These are phyloP conservation scores for Eimeria mitis DNA, from an alignment of 169 alveolate species.

Conservation along the genomic window DNA sequence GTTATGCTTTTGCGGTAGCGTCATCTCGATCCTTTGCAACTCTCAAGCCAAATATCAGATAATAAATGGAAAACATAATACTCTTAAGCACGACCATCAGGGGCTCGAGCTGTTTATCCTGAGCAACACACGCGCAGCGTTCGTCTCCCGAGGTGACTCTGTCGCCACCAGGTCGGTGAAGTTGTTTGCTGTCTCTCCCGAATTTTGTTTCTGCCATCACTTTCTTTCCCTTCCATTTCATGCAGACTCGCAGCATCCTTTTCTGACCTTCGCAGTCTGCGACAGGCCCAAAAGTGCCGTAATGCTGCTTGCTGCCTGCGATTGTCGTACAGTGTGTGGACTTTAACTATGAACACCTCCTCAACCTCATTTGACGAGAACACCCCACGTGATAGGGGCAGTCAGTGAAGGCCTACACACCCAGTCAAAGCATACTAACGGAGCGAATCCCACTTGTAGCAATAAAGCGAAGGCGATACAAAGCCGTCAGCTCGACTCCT, in stretches of 20 bases:
- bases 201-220: background rate
- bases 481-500: background rate
- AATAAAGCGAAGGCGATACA: background rate
- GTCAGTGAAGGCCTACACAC: too few species aligned
- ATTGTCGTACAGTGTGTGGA: background rate
- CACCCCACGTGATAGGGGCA: background rate
- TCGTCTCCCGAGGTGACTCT: conserved; percentile 34
- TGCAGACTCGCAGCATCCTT: background rate
- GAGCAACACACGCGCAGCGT: background rate
- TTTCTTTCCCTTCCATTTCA: background rate
- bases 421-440: background rate
- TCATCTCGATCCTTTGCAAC: background rate
- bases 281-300: background rate
- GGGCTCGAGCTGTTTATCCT: background rate
- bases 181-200: background rate
- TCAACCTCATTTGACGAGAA: background rate
- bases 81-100: background rate
- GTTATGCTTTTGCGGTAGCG: background rate
- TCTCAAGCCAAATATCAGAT: background rate
- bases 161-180: background rate
- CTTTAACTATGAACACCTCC: background rate
- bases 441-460: background rate
- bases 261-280: background rate
- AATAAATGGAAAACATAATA: background rate
- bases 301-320: background rate